phyloP scores from a whole-genome alignment of 1,139 yeast species.

The Sugiyamaella pinicola region DNA sequence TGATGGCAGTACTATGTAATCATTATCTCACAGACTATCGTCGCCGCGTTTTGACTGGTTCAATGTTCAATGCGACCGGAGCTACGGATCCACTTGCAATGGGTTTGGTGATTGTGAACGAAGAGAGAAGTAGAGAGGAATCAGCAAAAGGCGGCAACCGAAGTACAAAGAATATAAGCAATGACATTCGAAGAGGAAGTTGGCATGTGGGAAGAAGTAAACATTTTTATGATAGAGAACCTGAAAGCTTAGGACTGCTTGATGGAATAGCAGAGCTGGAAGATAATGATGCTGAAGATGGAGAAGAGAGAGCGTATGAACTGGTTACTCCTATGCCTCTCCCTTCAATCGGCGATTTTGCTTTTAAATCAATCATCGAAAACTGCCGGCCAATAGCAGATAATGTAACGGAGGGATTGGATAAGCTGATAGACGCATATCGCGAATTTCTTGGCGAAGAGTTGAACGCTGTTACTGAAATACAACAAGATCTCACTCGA shows the following conservation, averaged over 20 bases:
- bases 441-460: constrained; percentile 11
- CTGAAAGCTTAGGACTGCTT: neutral
- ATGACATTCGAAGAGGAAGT: too few relatives aligned
- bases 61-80: too few relatives aligned
- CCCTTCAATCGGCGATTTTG: constrained; percentile 13
- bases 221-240: neutral
- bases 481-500: constrained; percentile 10
- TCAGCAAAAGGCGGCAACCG: neutral
- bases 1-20: too few relatives aligned
- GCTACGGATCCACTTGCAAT: neutral
- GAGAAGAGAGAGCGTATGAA: constrained; percentile 4
- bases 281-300: neutral
- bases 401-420: constrained; percentile 4
- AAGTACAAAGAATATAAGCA: neutral
- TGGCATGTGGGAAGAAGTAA: too few relatives aligned
- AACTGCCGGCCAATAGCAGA: constrained; percentile 11
- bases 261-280: neutral
- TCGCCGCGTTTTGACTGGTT: too few relatives aligned
- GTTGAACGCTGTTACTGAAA: constrained; percentile 3
- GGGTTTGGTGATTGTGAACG: neutral
- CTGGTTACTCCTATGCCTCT: constrained; percentile 1
- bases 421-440: constrained; percentile 9
- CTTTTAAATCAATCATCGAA: constrained; percentile 14
- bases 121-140: neutral
- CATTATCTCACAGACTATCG: too few relatives aligned